Conservation (phyloP, 2,329 filamentous ascomycete genomes). For the Penicillium polonicum region DNA sequence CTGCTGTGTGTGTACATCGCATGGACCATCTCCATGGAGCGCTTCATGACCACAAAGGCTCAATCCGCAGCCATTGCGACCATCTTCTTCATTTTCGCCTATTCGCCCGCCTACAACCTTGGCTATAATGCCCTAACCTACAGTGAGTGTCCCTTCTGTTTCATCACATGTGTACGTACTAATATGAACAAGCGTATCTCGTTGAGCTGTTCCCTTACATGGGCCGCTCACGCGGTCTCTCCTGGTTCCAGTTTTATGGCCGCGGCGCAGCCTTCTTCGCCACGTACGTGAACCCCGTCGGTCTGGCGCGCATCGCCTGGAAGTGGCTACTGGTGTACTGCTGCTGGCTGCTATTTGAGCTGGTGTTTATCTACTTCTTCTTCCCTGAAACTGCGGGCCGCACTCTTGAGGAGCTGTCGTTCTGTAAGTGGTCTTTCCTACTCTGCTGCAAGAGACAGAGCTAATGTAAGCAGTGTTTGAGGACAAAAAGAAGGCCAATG, state of each 20-base stretch:
- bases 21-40: slow-evolving; percentile 54
- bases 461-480: slow-evolving; percentile 37
- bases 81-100: slow-evolving; percentile 61
- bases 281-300: slow-evolving; percentile 50
- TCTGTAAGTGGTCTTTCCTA: slow-evolving; percentile 36
- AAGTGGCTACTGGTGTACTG: slow-evolving; percentile 48
- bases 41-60: slow-evolving; percentile 34
- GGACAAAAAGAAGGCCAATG: slow-evolving; percentile 36
- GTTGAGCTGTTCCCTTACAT: slow-evolving; percentile 61
- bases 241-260: slow-evolving; percentile 57
- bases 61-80: slow-evolving; percentile 41
- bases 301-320: slow-evolving; percentile 45
- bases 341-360: slow-evolving; percentile 44
- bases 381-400: slow-evolving; percentile 46
- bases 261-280: slow-evolving; percentile 52
- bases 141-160: slow-evolving; percentile 12
- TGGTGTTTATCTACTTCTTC: slow-evolving; percentile 46
- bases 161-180: not conserved
- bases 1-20: slow-evolving; percentile 56
- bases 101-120: slow-evolving; percentile 61
- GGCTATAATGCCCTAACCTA: slow-evolving; percentile 65
- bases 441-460: not conserved
- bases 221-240: slow-evolving; percentile 59
- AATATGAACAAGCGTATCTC: slow-evolving; percentile 43
- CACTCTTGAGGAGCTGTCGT: slow-evolving; percentile 49